Conservation (phyloP, 805 yeast species). For the Sugiyamaella mastotermitis region DNA sequence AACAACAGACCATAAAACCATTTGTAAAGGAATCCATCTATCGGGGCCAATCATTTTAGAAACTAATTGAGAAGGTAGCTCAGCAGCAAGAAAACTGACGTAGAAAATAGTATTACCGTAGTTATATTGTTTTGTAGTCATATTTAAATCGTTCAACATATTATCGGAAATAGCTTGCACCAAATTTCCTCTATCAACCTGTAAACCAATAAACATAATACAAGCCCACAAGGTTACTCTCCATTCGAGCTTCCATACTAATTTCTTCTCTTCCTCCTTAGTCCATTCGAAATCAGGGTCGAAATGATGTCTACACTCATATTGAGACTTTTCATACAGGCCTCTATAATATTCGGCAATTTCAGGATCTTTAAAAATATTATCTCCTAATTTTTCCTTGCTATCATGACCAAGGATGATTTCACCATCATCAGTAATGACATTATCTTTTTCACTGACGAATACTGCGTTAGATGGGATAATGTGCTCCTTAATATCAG, state of each 20-base stretch:
- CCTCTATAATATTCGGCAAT: slow-evolving; percentile 41
- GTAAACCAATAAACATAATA: slow-evolving; percentile 52
- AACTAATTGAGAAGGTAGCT: slow-evolving; percentile 61
- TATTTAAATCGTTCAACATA: slow-evolving; percentile 42
- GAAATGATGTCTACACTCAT: slow-evolving; percentile 50
- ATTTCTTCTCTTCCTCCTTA: slow-evolving; percentile 41
- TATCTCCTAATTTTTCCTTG: slow-evolving; percentile 9
- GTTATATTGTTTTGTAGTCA: slow-evolving; percentile 54
- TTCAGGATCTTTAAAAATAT: slow-evolving; percentile 41
- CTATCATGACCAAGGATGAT: slow-evolving; percentile 1
- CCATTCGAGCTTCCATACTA: slow-evolving; percentile 50
- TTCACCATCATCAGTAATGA: slow-evolving; percentile 10
- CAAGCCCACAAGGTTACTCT: slow-evolving; percentile 54
- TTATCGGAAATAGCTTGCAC: slow-evolving; percentile 53
- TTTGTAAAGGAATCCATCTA: slow-evolving; percentile 55
- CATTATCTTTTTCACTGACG: slow-evolving; percentile 6
- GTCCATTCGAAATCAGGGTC: slow-evolving; percentile 58
- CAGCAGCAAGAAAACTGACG: slow-evolving; percentile 52
- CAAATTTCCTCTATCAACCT: slow-evolving; percentile 53
- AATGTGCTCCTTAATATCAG: neutral
- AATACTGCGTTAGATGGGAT: slow-evolving; percentile 5
- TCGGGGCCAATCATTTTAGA: slow-evolving; percentile 61
- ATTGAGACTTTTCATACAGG: slow-evolving; percentile 42
- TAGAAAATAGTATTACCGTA: slow-evolving; percentile 51
- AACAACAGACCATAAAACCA: slow-evolving; percentile 50